Evolutionary conservation across 2,329 filamentous ascomycete species (phyloP).

Genomic region (Sporothrix brunneoviolacea): DNA sequence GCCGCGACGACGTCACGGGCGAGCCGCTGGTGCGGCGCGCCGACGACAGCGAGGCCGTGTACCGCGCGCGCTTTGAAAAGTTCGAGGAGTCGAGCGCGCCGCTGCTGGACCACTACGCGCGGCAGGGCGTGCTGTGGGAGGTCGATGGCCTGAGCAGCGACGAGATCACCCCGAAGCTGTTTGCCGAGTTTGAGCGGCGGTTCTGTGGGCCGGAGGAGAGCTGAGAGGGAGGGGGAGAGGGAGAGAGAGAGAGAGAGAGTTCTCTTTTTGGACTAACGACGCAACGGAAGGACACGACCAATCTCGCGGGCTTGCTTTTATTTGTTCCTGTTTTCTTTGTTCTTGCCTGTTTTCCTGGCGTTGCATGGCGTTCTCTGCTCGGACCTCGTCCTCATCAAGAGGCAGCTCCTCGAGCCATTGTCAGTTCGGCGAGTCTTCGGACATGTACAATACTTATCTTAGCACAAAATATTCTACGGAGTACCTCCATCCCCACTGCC

Average conservation of each 20-base stretch:
- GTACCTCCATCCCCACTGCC: too few species aligned
- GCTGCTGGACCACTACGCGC: constrained; percentile 81
- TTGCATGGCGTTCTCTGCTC: constrained; percentile 4
- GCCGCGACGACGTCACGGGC: constrained; percentile 84
- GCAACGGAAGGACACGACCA: constrained; percentile 2
- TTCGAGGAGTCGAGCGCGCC: constrained; percentile 84
- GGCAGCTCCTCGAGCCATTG: neutral
- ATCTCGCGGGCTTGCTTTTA: neutral
- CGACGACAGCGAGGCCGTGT: constrained; percentile 84
- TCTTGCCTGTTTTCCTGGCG: neutral
- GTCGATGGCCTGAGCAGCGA: constrained; percentile 86
- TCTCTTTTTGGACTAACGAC: neutral
- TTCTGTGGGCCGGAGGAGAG: constrained; percentile 41
- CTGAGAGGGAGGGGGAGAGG: neutral
- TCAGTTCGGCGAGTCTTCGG: neutral
- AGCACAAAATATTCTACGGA: too few species aligned
- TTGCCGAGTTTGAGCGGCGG: constrained; percentile 70
- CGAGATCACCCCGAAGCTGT: constrained; percentile 89
- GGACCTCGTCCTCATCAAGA: neutral
- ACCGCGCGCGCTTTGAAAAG: constrained; percentile 69
- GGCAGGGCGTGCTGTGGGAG: constrained; percentile 75
- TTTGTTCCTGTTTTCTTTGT: neutral
- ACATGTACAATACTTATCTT: neutral
- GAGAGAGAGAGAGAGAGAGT: neutral
- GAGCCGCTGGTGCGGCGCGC: constrained; percentile 74